Conservation (phyloP, 2,329 filamentous ascomycete species). For the Parascedosporium putredinis region DNA sequence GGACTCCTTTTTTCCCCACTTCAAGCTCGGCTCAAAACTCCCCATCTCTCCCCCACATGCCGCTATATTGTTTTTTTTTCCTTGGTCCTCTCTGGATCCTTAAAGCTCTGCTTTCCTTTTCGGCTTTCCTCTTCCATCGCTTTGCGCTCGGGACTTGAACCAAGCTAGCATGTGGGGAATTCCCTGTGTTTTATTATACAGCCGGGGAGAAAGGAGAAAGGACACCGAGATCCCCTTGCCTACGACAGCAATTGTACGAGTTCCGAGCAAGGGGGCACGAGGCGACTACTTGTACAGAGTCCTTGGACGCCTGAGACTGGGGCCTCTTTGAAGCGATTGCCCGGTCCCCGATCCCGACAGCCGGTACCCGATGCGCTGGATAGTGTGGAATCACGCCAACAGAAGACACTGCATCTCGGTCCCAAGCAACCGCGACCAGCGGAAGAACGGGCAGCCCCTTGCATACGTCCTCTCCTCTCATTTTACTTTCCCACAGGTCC, state of each 20-base stretch:
- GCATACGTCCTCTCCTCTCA: too few species aligned
- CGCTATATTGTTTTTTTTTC: neutral
- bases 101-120: neutral
- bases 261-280: too few species aligned
- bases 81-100: too few species aligned
- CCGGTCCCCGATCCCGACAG: neutral
- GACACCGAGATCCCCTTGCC: neutral
- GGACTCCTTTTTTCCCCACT: neutral
- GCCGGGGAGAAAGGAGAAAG: neutral
- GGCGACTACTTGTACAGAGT: too few species aligned
- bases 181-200: neutral
- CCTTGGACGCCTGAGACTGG: too few species aligned
- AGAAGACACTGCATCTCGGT: too few species aligned
- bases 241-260: too few species aligned
- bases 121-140: neutral
- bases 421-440: neutral
- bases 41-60: neutral
- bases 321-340: neutral
- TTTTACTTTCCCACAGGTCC: too few species aligned
- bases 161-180: neutral
- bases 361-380: neutral
- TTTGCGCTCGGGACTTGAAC: too few species aligned
- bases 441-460: too few species aligned
- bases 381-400: neutral
- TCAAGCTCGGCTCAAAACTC: neutral